Percentiles rank a stretch among this genome's conserved stretches.
phyloP scores from a whole-genome alignment of 139 green algal genomes.

The Tetratostichococcus sp. region DNA sequence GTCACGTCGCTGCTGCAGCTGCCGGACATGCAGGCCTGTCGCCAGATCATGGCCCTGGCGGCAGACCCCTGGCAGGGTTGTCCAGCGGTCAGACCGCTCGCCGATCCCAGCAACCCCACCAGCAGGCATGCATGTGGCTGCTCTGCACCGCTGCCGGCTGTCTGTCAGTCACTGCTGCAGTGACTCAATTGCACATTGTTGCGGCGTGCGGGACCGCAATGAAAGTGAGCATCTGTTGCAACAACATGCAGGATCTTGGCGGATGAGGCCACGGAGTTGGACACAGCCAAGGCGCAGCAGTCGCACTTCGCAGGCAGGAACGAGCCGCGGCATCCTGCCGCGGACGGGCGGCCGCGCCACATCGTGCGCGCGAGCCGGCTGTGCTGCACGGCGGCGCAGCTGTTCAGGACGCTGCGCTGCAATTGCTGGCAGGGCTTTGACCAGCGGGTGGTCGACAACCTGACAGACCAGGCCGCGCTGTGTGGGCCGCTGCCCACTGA shows the following conservation, averaged over 20 bases:
- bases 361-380: not conserved
- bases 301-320: not conserved
- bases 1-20: not conserved
- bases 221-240: too few relatives aligned
- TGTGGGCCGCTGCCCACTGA: not conserved
- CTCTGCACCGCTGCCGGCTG: too few relatives aligned
- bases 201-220: too few relatives aligned
- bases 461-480: not conserved
- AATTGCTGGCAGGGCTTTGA: conserved; percentile 11
- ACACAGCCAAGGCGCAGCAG: not conserved
- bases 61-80: not conserved
- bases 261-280: not conserved
- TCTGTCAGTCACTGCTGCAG: too few relatives aligned
- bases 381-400: not conserved
- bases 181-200: too few relatives aligned
- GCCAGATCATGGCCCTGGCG: not conserved
- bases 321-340: too few relatives aligned
- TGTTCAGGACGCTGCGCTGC: not conserved
- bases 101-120: not conserved
- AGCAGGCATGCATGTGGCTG: not conserved
- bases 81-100: not conserved
- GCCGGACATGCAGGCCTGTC: not conserved
- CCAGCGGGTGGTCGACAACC: not conserved
- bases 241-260: not conserved
- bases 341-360: not conserved